Evolutionary conservation across 768 basidiomycete genomes (phyloP), one percentile per base, ranked within the genome.

Genomic region (Boletus eberwhitei): DNA sequence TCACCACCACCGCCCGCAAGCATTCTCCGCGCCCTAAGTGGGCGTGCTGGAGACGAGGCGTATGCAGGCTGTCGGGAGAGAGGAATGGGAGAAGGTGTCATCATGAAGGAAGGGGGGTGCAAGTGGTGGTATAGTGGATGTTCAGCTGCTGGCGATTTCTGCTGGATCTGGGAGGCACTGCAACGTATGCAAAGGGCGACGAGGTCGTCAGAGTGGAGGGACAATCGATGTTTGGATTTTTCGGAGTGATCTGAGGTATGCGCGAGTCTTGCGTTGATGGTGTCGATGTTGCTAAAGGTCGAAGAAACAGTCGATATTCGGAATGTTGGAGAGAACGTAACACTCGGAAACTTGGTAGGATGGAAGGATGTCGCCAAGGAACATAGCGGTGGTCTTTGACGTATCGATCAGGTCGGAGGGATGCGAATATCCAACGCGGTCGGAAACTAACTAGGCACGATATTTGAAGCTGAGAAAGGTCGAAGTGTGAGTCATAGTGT

Each of bases 21-120:
- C 47, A 24, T 40, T 45, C 59, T 52, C 59, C 43, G 59, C 59
- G 54, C 59, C 59, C 54, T 52, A 37, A 37, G 47, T 57, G 50
- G 59, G 59, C 54, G 54, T 46, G 29, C 59, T 61, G 36, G 59
- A 57, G 54, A 60, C 9, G 29, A 49, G 42, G 54, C 13, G 35
- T 56, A 17, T 61, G 42, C 47, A 38, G 54, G 59, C 54, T 61
- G 24, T 36, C n/a, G 32, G 16, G 14, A 32, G 2, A n/a, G 16
- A 1, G 21, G 29, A 19, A 51, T n/a, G 2, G 14, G n/a, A 22
- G 29, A 31, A 29, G 38, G 12, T 2, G 44, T 49, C 47, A 29
- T 48, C 6, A 14, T 26, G n/a, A 37, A 24, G 53, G 29, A 36
- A 40, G 4, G 24, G 29, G 34, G 31, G 14, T 45, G 4, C 16